Percentiles rank a stretch among this genome's conserved stretches.
Conservation (phyloP, 2,329 filamentous ascomycete genomes). For the Cladorrhinum sp. region DNA sequence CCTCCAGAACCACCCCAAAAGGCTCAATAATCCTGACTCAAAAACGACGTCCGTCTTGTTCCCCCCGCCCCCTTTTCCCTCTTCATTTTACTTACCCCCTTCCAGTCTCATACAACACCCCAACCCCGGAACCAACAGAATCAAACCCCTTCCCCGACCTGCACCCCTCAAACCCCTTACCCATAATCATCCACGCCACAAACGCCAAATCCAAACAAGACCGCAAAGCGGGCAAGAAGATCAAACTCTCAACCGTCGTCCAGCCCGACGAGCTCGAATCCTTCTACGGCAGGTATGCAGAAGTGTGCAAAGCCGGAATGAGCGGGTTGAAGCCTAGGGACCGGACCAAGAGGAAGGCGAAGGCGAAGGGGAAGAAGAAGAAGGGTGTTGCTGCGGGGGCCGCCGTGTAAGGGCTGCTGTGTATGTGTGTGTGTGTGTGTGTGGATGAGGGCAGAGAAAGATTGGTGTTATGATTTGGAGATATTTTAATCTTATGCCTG, state of each 20-base stretch:
- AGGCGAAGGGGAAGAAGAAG: conserved; percentile 67
- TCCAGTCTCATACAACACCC: conserved; percentile 44
- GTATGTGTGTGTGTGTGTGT: too few species aligned
- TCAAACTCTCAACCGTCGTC: conserved; percentile 83
- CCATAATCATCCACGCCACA: conserved; percentile 78
- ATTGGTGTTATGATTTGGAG: too few species aligned
- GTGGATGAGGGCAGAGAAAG: too few species aligned
- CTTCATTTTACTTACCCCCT: background rate
- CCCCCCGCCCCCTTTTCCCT: background rate
- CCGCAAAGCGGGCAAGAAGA: conserved; percentile 46
- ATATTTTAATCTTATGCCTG: too few species aligned
- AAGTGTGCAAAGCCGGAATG: conserved; percentile 89
- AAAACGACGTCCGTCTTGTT: conserved; percentile 60
- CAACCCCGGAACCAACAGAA: conserved; percentile 40
- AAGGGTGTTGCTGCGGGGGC: conserved; percentile 30
- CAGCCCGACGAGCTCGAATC: conserved; percentile 69
- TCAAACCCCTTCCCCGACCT: conserved; percentile 59
- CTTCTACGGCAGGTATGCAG: conserved; percentile 84
- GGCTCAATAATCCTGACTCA: conserved; percentile 73
- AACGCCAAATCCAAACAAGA: conserved; percentile 68
- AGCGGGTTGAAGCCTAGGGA: conserved; percentile 87
- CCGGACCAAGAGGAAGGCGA: conserved; percentile 79
- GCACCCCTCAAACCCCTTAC: conserved; percentile 53
- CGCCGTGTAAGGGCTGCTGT: too few species aligned
- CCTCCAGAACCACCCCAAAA: conserved; percentile 65